Evolutionary conservation across 331 rosid genomes (phyloP), one percentile per base, ranked within the genome.

Genomic region (Stylosanthes scabra): DNA sequence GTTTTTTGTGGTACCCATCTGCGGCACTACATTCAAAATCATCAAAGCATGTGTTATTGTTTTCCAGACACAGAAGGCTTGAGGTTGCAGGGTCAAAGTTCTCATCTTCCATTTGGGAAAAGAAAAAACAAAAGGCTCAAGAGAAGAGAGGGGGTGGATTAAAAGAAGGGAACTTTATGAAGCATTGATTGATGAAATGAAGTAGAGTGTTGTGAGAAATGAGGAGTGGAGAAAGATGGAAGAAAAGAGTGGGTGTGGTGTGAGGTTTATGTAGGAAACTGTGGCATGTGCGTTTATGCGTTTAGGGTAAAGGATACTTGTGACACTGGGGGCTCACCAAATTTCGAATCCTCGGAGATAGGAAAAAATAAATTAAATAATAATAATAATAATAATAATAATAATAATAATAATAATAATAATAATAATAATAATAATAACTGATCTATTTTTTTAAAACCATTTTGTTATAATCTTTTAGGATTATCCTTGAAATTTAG

Each of bases 51-150:
- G 72, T 55, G 71, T 68, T 63, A 27, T 42, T 65, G 62, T 63
- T 76, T 55, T 93, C 93, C 55, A 78, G 66, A 77, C 91, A 86
- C 41, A 85, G 67, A 66, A 88, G 84, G 82, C 41, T 69, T 59
- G 84, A 78, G 63, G 71, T 77, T 31, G 66, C 65, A 78, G 67
- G 55, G 77, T 88, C 85, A 66, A 63, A 72, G 66, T 73, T 77
- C 41, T 71, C 88, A 31, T 81, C 88, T 40, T 81, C 90, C 96
- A 92, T 88, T 88, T 80, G 78, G 44, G 39, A 34, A 34, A 61
- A 65, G 39, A 71, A 71, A 76, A 63, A 74, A 80, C 40, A 40
- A 40, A 56, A 6, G 8, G n/a, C n/a, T n/a, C n/a, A n/a, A 76
- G 6, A 52, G 34, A 49, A 6, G 8, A 12, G 72, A 71, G 39